Evolutionary conservation across 1,284 basidiomycete genomes (phyloP).

Genomic region (Polyporus tsugae): DNA sequence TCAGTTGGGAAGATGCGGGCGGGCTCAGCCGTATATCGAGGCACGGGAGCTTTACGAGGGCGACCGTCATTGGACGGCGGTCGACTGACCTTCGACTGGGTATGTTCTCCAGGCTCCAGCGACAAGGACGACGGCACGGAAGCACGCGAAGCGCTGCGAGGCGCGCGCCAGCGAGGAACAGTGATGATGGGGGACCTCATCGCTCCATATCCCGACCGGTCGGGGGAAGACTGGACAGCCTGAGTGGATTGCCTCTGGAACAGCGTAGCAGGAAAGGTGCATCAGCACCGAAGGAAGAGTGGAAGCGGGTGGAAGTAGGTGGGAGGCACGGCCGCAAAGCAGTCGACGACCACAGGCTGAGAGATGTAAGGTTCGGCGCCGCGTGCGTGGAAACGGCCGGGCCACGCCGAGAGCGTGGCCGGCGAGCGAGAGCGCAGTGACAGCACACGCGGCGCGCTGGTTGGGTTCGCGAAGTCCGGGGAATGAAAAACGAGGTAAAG

Average conservation of each 20-base stretch:
- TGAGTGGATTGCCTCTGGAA: neutral
- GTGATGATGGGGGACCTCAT: neutral
- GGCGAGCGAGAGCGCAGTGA: neutral
- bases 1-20: neutral
- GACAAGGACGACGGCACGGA: constrained; percentile 3
- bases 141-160: neutral
- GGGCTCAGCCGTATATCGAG: neutral
- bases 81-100: neutral
- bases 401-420: constrained; percentile 5
- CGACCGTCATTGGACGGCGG: neutral
- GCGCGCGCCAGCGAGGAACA: constrained; percentile 5
- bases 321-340: constrained; percentile 6
- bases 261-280: neutral
- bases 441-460: constrained; percentile 1
- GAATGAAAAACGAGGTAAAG: constrained; percentile 26
- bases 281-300: neutral
- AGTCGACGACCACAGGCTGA: neutral
- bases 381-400: neutral
- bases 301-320: neutral
- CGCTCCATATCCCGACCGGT: constrained; percentile 1
- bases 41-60: neutral
- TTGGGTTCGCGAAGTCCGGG: constrained; percentile 18
- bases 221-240: neutral
- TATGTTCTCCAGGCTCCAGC: neutral
- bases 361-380: constrained; percentile 2